A percentile compares a stretch with the other conserved stretches of the same genome.
phyloP scores from a whole-genome alignment of 1,284 basidiomycete genomes.

The Golubevia pallescens region DNA sequence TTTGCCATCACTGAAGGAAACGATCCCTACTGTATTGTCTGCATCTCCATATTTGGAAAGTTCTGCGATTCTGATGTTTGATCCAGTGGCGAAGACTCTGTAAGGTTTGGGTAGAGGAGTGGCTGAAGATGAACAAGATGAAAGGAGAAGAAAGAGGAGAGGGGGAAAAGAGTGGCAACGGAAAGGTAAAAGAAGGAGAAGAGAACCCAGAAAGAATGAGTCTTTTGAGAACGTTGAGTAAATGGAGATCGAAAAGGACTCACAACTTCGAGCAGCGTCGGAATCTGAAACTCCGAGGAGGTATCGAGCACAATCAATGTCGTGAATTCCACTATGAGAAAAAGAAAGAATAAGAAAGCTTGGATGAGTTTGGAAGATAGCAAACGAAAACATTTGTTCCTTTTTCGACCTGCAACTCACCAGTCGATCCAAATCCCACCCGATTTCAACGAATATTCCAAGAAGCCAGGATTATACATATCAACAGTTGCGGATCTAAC shows the following conservation, averaged over 20 bases:
- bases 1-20: constrained; percentile 35
- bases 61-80: constrained; percentile 42
- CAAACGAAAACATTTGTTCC: no score
- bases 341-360: no score
- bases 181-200: no score
- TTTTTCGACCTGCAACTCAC: no score
- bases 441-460: not conserved
- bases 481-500: constrained; percentile 5
- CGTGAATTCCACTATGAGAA: constrained; percentile 2
- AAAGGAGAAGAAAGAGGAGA: no score
- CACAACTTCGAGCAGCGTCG: not conserved
- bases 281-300: constrained; percentile 1
- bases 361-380: no score
- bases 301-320: constrained; percentile 3
- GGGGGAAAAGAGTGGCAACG: no score
- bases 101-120: not conserved
- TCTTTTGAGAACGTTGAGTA: no score
- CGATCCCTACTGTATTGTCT: constrained; percentile 41
- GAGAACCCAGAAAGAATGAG: no score
- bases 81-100: constrained; percentile 36
- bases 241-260: no score
- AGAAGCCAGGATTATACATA: not conserved
- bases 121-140: no score
- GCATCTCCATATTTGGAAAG: constrained; percentile 33
- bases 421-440: constrained; percentile 10